phyloP scores from a whole-genome alignment of 2,329 filamentous ascomycete genomes.

The Aspergillus sergii region DNA sequence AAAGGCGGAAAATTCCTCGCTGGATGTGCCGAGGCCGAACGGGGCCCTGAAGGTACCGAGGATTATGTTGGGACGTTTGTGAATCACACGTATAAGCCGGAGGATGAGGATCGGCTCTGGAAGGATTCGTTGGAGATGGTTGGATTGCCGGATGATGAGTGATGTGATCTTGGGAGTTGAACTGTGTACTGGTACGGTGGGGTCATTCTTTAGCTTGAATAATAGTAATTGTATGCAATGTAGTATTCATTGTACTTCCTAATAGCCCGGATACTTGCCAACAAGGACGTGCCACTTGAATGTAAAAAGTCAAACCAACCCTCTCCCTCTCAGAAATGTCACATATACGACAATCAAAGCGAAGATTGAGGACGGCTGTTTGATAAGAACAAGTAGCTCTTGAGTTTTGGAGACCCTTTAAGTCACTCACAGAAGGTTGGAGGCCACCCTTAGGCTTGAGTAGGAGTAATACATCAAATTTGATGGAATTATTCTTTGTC shows the following conservation, averaged over 20 bases:
- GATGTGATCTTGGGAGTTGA: not conserved
- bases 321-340: too few species aligned
- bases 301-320: too few species aligned
- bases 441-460: too few species aligned
- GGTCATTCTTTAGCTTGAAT: rapidly evolving
- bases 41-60: slow-evolving; percentile 15
- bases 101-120: slow-evolving; percentile 36
- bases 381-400: too few species aligned
- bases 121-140: slow-evolving; percentile 29
- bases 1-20: slow-evolving; percentile 40
- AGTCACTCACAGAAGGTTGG: too few species aligned
- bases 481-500: too few species aligned
- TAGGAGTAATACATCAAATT: too few species aligned
- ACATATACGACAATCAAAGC: too few species aligned
- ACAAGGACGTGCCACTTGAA: rapidly evolving
- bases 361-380: too few species aligned
- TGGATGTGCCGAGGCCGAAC: slow-evolving; percentile 28
- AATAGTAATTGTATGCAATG: not conserved
- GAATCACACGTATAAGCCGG: slow-evolving; percentile 29
- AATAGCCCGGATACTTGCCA: too few species aligned
- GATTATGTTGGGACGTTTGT: slow-evolving; percentile 16
- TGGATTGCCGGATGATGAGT: slow-evolving; percentile 14
- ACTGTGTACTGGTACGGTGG: not conserved
- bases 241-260: too few species aligned
- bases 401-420: too few species aligned